Conservation (phyloP, 208 protist genomes). For the Acanthamoeba lugdunensis region DNA sequence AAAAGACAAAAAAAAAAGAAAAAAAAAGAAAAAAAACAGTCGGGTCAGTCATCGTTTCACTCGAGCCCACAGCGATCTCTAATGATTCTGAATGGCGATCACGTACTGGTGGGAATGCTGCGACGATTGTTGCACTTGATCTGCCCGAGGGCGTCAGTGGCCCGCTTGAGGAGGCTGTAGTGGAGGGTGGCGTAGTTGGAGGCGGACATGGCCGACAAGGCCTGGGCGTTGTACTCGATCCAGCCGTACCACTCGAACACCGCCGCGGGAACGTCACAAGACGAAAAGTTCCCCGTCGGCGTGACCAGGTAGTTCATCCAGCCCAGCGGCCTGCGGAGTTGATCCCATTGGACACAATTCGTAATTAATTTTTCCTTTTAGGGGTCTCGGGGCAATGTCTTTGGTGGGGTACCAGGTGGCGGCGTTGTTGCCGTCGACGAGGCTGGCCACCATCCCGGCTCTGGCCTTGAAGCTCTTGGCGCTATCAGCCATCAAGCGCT, state of each 20-base stretch:
- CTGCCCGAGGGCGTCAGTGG: neutral
- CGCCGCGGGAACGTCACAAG: neutral
- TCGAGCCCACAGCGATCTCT: neutral
- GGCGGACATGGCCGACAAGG: neutral
- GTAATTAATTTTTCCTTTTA: too few relatives aligned
- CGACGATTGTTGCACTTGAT: neutral
- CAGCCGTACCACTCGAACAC: neutral
- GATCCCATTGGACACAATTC: too few relatives aligned
- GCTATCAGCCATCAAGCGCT: neutral
- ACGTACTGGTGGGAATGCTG: neutral
- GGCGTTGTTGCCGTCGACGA: neutral
- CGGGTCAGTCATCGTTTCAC: neutral
- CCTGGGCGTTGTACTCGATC: constrained; percentile 13
- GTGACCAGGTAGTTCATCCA: constrained; percentile 36
- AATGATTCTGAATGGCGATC: neutral
- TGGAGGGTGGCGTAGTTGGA: neutral
- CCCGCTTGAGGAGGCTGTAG: constrained; percentile 11
- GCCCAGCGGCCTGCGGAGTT: constrained; percentile 12
- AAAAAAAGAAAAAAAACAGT: too few relatives aligned
- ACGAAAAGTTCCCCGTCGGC: neutral
- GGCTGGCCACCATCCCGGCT: neutral
- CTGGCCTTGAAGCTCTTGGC: neutral
- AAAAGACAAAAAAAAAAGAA: too few relatives aligned
- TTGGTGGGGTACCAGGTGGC: neutral
- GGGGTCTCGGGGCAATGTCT: too few relatives aligned